These are phyloP conservation scores for Pleurotus citrinopileatus DNA, from an alignment of 768 basidiomycete species.

Conservation along the genomic window DNA sequence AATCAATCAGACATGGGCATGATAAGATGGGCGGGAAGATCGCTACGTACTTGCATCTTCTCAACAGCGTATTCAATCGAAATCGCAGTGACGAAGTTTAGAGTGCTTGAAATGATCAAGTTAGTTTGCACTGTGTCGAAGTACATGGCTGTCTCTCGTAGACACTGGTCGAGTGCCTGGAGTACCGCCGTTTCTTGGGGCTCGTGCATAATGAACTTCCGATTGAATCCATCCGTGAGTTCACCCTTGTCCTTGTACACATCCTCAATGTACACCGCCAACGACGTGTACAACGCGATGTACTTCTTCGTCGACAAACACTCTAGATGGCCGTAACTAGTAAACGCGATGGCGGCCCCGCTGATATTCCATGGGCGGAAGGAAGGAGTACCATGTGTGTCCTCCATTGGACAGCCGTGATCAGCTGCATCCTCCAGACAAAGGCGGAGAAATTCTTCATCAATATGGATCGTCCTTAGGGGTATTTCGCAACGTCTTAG, in stretches of 20 bases:
- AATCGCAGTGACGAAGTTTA: slow-evolving; percentile 1
- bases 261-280: slow-evolving; percentile 1
- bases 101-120: slow-evolving; percentile 1
- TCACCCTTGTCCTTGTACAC: neutral
- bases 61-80: neutral
- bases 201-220: neutral
- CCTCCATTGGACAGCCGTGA: slow-evolving; percentile 2
- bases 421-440: neutral
- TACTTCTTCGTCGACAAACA: neutral
- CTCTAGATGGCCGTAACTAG: neutral
- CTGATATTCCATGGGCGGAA: slow-evolving; percentile 1
- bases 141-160: neutral
- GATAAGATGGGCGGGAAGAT: neutral
- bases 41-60: neutral
- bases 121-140: neutral
- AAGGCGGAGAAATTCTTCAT: neutral
- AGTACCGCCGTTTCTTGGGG: neutral
- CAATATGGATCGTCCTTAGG: neutral
- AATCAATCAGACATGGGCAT: neutral
- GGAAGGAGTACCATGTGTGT: neutral
- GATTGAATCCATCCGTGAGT: neutral
- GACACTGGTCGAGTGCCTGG: neutral
- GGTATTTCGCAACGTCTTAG: neutral
- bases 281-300: neutral
- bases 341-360: neutral